Percentiles rank a stretch among this genome's conserved stretches.
These are phyloP conservation scores for Chenopodium album DNA, from an alignment of 148 eudicot genomes.

Conservation along the genomic window DNA sequence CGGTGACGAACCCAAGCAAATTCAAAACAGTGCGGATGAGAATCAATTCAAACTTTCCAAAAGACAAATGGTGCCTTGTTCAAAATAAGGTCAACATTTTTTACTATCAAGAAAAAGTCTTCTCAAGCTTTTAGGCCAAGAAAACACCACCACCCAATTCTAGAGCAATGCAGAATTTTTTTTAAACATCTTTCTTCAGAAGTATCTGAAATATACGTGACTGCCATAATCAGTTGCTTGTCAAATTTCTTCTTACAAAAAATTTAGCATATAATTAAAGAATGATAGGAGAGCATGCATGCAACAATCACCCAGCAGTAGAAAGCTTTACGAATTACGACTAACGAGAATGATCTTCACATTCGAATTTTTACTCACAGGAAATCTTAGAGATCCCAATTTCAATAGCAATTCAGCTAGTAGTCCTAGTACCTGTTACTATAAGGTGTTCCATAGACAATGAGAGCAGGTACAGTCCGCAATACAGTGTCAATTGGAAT, in stretches of 20 bases:
- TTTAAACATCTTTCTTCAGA: not conserved
- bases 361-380: not conserved
- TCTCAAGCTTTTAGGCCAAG: too few species aligned
- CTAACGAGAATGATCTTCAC: not conserved
- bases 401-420: constrained; percentile 26
- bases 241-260: not conserved
- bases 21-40: too few species aligned
- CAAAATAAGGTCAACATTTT: too few species aligned
- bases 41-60: too few species aligned
- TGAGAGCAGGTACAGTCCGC: constrained; percentile 66
- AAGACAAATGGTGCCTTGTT: too few species aligned
- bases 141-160: too few species aligned
- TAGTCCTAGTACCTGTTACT: constrained; percentile 42
- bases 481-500: constrained; percentile 85
- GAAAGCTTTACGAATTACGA: not conserved
- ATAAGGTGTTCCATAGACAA: constrained; percentile 86
- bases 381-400: not conserved
- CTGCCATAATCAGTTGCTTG: not conserved
- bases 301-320: not conserved
- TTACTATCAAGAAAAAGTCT: too few species aligned
- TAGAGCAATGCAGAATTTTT: too few species aligned
- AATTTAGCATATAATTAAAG: not conserved
- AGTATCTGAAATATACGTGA: not conserved
- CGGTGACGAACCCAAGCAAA: too few species aligned
- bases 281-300: not conserved